These are phyloP conservation scores for Pseudotulostoma volvatum DNA, from an alignment of 495 filamentous ascomycete species.

Conservation along the genomic window DNA sequence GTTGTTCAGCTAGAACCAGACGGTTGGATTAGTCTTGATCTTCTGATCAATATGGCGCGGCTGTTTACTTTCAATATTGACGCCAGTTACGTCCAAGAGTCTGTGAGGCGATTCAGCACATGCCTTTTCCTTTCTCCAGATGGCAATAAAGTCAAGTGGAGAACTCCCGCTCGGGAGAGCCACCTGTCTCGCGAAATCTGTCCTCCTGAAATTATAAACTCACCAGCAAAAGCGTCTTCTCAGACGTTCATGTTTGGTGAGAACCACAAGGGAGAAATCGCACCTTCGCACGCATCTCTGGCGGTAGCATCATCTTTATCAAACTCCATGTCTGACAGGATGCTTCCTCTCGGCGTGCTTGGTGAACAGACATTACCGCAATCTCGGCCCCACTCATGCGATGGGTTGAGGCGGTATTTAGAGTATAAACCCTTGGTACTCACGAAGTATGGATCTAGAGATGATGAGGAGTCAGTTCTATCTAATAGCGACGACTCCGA, in stretches of 20 bases:
- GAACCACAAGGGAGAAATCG: too few relatives aligned
- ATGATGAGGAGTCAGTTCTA: constrained; percentile 5
- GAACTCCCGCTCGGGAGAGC: constrained; percentile 37
- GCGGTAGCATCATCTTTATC: background rate
- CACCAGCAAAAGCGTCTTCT: too few relatives aligned
- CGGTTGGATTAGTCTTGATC: constrained; percentile 71
- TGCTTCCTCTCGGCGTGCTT: constrained; percentile 7
- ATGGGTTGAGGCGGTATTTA: constrained; percentile 12
- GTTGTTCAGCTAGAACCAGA: constrained; percentile 32
- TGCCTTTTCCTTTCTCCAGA: constrained; percentile 59
- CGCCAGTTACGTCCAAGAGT: constrained; percentile 49
- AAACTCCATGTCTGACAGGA: background rate
- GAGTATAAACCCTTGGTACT: constrained; percentile 38
- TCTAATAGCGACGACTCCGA: constrained; percentile 21
- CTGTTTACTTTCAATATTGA: constrained; percentile 41
- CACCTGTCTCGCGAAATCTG: background rate
- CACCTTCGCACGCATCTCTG: too few relatives aligned
- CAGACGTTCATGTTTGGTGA: too few relatives aligned
- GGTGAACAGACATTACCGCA: constrained; percentile 15
- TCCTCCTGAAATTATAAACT: too few relatives aligned
- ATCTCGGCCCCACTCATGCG: too few relatives aligned
- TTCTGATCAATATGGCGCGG: constrained; percentile 66
- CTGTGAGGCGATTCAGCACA: constrained; percentile 45
- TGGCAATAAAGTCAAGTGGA: constrained; percentile 60
- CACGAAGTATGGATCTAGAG: constrained; percentile 4